Evolutionary conservation across 352 stramenopile species (phyloP), one percentile per base, ranked within the genome.

Genomic region (Pythium plurisporium): DNA sequence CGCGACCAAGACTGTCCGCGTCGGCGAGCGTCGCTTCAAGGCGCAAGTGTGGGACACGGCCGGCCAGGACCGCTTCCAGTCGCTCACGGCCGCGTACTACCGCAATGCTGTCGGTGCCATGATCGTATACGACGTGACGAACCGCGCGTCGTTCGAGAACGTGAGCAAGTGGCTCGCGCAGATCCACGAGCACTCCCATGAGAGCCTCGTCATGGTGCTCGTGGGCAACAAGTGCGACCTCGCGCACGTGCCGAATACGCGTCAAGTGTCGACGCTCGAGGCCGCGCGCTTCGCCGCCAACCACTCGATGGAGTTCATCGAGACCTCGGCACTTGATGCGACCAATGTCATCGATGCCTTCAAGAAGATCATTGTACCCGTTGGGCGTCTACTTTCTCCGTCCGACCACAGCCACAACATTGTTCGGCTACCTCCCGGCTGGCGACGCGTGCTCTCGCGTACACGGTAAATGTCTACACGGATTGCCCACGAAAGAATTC

Each of bases 41-140:
- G 86, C 84, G n/a, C 83, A 94, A 67, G 89, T 96, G 33, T 95
- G 83, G 85, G 82, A 94, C 67, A 91, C 86, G 19, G 87, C 89
- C 1, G 91, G 91, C 0, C 86, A 96, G 33, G 90, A 97, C 46
- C 79, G 87, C 20, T 97, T 97, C 68, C 82, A 95, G 64, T 96
- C 82, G 56, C 82, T 98, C 38, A 96, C 86, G 31, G 73, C 89
- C n/a, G 85, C 89, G 26, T 98, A 96, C 65, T 98, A 96, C 62
- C 79, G 86, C 37, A 94, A 95, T 33, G 87, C 88, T 0, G 86
- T 96, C 20, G 89, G 86, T 25, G 90, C 88, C 33, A 88, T 97
- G 75, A 77, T 97, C 52, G 87, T 97, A 22, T 97, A 97, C 65
- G 90, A 97, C 64, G 91, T 97, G 42, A 96, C 89, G 36, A 89